Percentiles rank a stretch among this genome's conserved stretches.
These are phyloP conservation scores for Alternaria sp. DNA, from an alignment of 2,329 filamentous ascomycete species.

Conservation along the genomic window DNA sequence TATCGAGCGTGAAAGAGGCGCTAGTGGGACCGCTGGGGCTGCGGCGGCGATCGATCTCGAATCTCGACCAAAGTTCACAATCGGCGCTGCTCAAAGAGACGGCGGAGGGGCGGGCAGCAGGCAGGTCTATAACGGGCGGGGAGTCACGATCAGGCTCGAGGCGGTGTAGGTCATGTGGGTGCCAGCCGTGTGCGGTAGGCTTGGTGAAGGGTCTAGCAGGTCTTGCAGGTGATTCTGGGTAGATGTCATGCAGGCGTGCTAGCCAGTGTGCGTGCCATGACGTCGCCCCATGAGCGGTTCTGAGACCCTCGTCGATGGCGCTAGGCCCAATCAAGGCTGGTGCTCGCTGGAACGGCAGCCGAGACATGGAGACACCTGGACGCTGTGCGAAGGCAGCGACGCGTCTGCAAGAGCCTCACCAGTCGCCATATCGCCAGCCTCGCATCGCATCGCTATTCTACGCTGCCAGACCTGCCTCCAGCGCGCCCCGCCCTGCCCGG, in stretches of 20 bases:
- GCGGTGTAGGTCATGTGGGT: constrained; percentile 28
- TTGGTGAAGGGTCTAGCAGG: constrained; percentile 6
- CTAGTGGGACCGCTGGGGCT: constrained; percentile 9
- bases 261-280: constrained; percentile 14
- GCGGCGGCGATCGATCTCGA: neutral
- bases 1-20: constrained; percentile 2
- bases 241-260: constrained; percentile 21
- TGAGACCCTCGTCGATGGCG: neutral
- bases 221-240: constrained; percentile 13
- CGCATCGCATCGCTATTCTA: neutral
- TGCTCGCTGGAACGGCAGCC: constrained; percentile 10
- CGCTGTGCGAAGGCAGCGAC: neutral
- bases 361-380: constrained; percentile 5
- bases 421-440: neutral
- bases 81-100: neutral
- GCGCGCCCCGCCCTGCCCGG: neutral
- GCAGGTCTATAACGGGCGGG: neutral
- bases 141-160: neutral
- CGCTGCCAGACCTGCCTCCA: neutral
- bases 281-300: constrained; percentile 14
- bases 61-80: neutral
- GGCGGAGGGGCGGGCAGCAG: neutral
- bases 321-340: constrained; percentile 11
- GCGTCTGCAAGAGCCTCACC: neutral
- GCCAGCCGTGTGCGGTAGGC: constrained; percentile 3